A percentile compares a stretch with the other conserved stretches of the same genome.
phyloP scores from a whole-genome alignment of 257 asterid genomes.

The Apocynum venetum region DNA sequence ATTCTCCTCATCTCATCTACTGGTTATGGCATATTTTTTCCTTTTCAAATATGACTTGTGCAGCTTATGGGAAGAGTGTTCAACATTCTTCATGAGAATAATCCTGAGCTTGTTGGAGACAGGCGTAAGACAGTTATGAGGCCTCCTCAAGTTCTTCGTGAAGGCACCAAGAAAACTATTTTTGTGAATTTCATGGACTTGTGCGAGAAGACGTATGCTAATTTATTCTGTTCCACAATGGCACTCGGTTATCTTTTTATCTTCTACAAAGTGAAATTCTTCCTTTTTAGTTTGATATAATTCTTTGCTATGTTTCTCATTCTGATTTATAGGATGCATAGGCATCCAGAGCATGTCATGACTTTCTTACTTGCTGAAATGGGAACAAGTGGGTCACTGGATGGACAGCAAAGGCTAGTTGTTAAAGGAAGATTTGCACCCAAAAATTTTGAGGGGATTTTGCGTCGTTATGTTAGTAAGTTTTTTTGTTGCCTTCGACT shows the following conservation, averaged over 20 bases:
- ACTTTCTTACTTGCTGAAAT: conserved; percentile 90
- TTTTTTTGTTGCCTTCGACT: background rate
- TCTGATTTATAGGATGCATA: conserved; percentile 60
- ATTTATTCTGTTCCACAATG: background rate
- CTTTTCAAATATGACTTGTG: conserved; percentile 6
- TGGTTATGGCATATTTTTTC: conserved; percentile 6
- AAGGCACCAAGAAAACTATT: conserved; percentile 95
- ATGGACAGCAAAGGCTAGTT: conserved; percentile 89
- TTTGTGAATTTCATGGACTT: conserved; percentile 97
- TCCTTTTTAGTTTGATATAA: background rate
- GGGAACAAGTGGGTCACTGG: conserved; percentile 98
- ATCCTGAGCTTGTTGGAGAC: conserved; percentile 96
- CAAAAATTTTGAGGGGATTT: conserved; percentile 82
- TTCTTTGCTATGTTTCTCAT: background rate
- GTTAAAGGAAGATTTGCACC: conserved; percentile 90
- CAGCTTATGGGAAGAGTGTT: conserved; percentile 90
- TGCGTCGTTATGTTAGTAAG: conserved; percentile 85
- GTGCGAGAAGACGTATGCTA: conserved; percentile 66
- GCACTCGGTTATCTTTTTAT: background rate
- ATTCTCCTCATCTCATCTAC: background rate
- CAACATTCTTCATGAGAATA: conserved; percentile 92
- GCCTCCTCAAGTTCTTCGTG: conserved; percentile 99
- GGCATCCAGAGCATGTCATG: conserved; percentile 96
- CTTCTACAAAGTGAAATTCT: background rate
- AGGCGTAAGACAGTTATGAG: conserved; percentile 97